Base-by-base conservation (phyloP, 305 asterid species). In the Rubia peregrina region DNA sequence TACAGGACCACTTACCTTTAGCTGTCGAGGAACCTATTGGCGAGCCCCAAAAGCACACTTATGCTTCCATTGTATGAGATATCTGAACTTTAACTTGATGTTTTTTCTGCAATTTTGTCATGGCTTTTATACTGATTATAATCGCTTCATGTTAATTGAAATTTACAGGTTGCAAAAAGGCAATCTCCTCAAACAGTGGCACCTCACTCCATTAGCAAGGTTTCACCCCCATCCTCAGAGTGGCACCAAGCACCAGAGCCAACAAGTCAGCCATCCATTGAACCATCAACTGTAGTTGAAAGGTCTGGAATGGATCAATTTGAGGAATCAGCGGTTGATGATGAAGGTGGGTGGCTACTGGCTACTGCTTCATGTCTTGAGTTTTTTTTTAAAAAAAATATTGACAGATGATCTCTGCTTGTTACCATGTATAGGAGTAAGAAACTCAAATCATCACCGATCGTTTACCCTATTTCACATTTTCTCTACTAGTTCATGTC, bases 21-120 rank as follows among this genome's bases (percentile, higher is more conserved):
- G 83, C 92, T 43, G 75, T 78, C 9, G 96, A 88, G 36, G 98
- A 90, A 81, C 87, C 94, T 73, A 74, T 75, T 62, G 79, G 61
- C 67, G 96, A 88, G 81, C 88, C 96, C 69, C 97, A 85, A 76
- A 95, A 92, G 78, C 99, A 85, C 80, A 92, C 99, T 73, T 95
- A 95, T 76, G 99, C 99, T 76, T 95, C 98, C 74, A 92, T 95
- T 80, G 99, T 95, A 92, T 41, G 99, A 81, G 68, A 72, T 75
- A 66, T 57, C 74, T 55, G 71, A 67, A 49, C 5, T 21, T 62
- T 56, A 4, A 48, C 17, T 56, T 61, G 7, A 38, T 21, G 21
- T 48, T 3, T 5, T 21, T 36, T 9, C 60, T 67, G 67, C 60
- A 61, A 42, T 13, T 46, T 21, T 65, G 6, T 5, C 9, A 24